These are phyloP conservation scores for Mycothermus thermophilus DNA, from an alignment of 495 filamentous ascomycete genomes.

Conservation along the genomic window DNA sequence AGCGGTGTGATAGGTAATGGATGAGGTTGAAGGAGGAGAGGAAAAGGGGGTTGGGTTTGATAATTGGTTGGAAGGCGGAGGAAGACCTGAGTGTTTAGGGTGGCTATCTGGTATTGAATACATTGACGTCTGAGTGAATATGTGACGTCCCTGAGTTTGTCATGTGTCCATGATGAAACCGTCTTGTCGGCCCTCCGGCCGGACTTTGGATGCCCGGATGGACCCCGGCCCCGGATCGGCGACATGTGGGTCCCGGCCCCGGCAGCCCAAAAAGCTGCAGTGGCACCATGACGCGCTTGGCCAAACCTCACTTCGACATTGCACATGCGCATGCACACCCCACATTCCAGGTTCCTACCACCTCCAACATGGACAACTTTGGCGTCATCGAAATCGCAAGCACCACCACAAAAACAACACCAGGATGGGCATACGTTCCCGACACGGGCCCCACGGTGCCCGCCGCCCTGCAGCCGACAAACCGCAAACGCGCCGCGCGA, in stretches of 20 bases:
- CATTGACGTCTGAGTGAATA: too few relatives aligned
- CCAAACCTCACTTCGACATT: too few relatives aligned
- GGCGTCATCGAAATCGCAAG: conserved; percentile 63
- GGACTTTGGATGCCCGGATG: too few relatives aligned
- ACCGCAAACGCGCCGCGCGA: conserved; percentile 51
- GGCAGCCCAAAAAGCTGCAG: conserved; percentile 2
- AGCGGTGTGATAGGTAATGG: conserved; percentile 6
- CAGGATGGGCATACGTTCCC: conserved; percentile 81
- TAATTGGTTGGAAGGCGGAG: too few relatives aligned
- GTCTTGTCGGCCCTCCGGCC: too few relatives aligned
- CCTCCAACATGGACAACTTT: conserved; percentile 36
- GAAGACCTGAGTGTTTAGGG: too few relatives aligned
- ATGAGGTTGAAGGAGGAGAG: not conserved
- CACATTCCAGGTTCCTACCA: not conserved
- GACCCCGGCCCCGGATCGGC: too few relatives aligned
- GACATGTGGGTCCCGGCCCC: not conserved
- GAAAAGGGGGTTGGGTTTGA: not conserved
- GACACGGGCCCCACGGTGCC: conserved; percentile 50
- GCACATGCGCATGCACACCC: too few relatives aligned
- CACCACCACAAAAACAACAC: conserved; percentile 50
- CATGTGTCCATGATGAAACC: too few relatives aligned
- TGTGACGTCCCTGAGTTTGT: too few relatives aligned
- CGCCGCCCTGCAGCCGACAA: conserved; percentile 31
- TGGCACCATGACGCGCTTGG: too few relatives aligned
- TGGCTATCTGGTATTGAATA: too few relatives aligned